Conservation (phyloP, 192 early-diverging fungal species). For the Paraglomus brasilianum region DNA sequence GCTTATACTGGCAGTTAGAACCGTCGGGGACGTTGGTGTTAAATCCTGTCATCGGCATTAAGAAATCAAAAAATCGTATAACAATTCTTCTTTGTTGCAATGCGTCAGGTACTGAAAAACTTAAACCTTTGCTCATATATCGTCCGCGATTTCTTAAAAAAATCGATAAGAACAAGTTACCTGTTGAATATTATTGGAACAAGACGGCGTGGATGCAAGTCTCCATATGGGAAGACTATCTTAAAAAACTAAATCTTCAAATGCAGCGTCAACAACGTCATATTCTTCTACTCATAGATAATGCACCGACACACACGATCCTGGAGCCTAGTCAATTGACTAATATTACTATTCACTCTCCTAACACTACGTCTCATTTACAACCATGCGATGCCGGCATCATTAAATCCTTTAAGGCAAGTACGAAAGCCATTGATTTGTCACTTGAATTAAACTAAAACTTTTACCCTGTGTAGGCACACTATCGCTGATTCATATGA, state of each 20-base stretch:
- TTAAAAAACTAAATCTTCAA: too few species aligned
- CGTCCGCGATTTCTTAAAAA: background rate
- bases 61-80: conserved; percentile 1
- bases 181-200: background rate
- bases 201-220: background rate
- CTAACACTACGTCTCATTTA: background rate
- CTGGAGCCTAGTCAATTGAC: background rate
- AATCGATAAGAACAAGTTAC: background rate
- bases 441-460: too few species aligned
- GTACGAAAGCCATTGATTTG: too few species aligned
- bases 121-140: conserved; percentile 4
- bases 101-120: background rate
- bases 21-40: background rate
- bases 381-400: background rate
- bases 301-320: background rate
- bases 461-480: too few species aligned
- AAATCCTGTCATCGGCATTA: background rate
- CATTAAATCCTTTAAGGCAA: background rate
- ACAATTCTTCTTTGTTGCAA: background rate
- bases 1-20: background rate
- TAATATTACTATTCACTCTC: background rate
- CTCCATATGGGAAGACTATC: background rate
- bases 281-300: conserved; percentile 14
- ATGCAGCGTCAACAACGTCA: background rate
- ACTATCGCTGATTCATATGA: too few species aligned